Conservation (phyloP, 139 green algal species). For the Ettlia oleoabundans region DNA sequence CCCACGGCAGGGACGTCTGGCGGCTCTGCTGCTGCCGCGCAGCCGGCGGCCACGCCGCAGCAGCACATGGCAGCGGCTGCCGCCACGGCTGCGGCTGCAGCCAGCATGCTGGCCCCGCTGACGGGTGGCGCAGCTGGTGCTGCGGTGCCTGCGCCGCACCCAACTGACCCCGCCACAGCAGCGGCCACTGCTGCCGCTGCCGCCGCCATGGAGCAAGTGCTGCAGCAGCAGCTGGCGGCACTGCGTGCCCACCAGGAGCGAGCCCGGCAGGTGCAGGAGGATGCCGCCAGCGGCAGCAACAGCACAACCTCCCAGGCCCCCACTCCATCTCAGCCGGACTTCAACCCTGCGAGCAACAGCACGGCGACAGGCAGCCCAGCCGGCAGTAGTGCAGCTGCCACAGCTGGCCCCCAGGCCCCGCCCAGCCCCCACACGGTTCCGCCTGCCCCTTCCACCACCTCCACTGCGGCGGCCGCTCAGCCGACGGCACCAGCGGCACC, state of each 20-base stretch:
- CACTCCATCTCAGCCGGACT: too few species aligned
- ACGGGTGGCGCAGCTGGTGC: neutral
- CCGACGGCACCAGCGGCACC: too few species aligned
- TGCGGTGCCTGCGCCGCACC: neutral
- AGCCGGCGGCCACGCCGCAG: constrained; percentile 17
- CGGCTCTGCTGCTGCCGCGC: neutral
- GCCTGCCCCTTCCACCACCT: constrained; percentile 42
- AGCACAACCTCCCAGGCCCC: too few species aligned
- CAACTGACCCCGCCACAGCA: neutral
- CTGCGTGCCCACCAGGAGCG: constrained; percentile 31
- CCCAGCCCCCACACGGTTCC: constrained; percentile 5
- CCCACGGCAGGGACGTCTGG: neutral
- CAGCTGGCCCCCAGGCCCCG: neutral
- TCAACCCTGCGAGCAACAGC: too few species aligned
- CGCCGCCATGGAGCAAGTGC: constrained; percentile 8
- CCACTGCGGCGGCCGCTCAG: too few species aligned
- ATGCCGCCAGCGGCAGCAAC: neutral
- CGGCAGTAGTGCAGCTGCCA: too few species aligned
- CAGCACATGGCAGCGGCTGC: constrained; percentile 49
- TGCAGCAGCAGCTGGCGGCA: constrained; percentile 26
- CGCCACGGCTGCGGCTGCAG: constrained; percentile 50
- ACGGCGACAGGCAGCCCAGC: too few species aligned
- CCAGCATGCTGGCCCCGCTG: constrained; percentile 45
- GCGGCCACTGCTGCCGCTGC: constrained; percentile 20
- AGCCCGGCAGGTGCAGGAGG: constrained; percentile 11